Conservation (phyloP, 2,329 filamentous ascomycete species). For the Penicillium aurantiogriseum region DNA sequence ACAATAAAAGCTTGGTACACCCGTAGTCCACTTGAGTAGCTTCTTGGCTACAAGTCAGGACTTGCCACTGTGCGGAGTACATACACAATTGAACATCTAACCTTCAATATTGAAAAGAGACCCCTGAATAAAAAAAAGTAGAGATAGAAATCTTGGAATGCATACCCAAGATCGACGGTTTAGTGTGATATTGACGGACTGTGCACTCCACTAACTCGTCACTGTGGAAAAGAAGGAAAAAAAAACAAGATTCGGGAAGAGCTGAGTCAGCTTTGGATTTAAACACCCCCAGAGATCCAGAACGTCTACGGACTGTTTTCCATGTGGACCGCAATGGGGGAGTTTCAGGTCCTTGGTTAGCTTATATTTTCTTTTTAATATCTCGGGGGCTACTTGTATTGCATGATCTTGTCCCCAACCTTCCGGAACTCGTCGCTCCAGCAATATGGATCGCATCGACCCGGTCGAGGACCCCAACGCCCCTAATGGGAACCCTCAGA, state of each 20-base stretch:
- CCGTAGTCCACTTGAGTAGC: background rate
- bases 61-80: background rate
- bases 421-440: background rate
- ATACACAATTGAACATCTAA: background rate
- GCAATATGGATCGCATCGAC: slow-evolving; percentile 42
- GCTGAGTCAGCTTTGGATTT: slow-evolving; percentile 18
- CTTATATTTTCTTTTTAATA: background rate
- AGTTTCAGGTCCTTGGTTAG: background rate
- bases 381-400: background rate
- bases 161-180: slow-evolving; percentile 11
- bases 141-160: background rate
- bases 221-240: slow-evolving; percentile 7
- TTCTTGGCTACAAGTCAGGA: background rate
- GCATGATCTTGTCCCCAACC: background rate
- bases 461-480: slow-evolving; percentile 23
- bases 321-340: background rate
- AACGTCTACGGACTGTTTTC: background rate
- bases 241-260: slow-evolving; percentile 21
- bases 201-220: slow-evolving; percentile 14
- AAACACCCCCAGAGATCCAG: background rate
- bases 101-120: background rate
- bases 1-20: background rate
- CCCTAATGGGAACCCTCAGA: slow-evolving; percentile 9
- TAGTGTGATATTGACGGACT: slow-evolving; percentile 10
- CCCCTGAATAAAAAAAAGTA: no score